These are phyloP conservation scores for Picea glauca DNA, from an alignment of 75 land plant genomes.

Conservation along the genomic window DNA sequence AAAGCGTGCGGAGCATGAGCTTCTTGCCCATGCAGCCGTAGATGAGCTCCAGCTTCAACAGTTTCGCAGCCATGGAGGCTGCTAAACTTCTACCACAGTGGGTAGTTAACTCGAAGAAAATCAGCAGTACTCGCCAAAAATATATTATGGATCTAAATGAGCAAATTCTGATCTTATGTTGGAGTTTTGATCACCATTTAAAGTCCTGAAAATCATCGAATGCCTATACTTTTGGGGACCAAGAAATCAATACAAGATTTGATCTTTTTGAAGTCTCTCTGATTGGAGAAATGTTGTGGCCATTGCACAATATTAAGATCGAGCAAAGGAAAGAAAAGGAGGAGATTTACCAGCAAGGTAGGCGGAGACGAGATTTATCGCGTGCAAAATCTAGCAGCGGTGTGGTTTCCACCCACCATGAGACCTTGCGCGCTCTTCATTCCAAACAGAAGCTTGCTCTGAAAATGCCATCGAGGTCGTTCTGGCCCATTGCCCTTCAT, in stretches of 20 bases:
- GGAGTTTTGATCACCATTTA: no score
- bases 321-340: constrained; percentile 1
- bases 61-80: background rate
- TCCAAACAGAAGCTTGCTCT: background rate
- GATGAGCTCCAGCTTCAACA: constrained; percentile 5
- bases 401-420: constrained; percentile 30
- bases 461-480: background rate
- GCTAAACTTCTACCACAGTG: background rate
- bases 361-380: constrained; percentile 7
- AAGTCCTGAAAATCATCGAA: no score
- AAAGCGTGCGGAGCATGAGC: background rate
- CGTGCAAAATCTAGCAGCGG: constrained; percentile 28
- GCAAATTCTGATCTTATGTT: no score
- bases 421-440: background rate
- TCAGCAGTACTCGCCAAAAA: no score
- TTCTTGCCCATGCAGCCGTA: background rate
- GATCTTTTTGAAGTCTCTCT: background rate
- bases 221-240: no score
- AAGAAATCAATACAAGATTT: no score
- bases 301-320: background rate
- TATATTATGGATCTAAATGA: no score
- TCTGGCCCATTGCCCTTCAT: background rate
- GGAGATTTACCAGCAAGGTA: background rate
- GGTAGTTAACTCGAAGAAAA: background rate
- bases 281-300: background rate